Percentiles rank a stretch among this genome's conserved stretches.
Conservation (phyloP, 2,329 filamentous ascomycete species). For the Cladophialophora exuberans region DNA sequence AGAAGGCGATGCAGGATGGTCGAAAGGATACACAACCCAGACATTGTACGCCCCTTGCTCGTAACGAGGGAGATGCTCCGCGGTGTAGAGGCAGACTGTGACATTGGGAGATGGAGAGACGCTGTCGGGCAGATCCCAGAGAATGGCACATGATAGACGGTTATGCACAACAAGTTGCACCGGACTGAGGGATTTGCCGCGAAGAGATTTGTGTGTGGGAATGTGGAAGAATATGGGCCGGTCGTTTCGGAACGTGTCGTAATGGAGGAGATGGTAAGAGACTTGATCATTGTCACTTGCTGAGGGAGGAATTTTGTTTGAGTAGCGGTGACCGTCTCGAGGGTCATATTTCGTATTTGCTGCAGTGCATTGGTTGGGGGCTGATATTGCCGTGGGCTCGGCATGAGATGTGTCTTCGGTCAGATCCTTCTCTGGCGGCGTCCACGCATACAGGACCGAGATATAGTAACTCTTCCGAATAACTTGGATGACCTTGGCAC, state of each 20-base stretch:
- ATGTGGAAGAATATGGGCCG: slow-evolving; percentile 24
- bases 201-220: slow-evolving; percentile 11
- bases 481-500: slow-evolving; percentile 25
- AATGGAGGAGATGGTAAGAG: slow-evolving; percentile 21
- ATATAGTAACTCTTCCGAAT: slow-evolving; percentile 14
- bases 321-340: background rate
- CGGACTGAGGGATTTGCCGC: slow-evolving; percentile 16
- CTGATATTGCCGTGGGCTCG: background rate
- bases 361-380: background rate
- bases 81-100: slow-evolving; percentile 21
- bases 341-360: background rate
- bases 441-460: slow-evolving; percentile 21
- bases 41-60: slow-evolving; percentile 17
- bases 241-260: slow-evolving; percentile 20
- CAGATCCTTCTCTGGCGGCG: slow-evolving; percentile 6
- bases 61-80: slow-evolving; percentile 10
- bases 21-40: slow-evolving; percentile 18
- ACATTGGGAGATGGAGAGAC: slow-evolving; percentile 12
- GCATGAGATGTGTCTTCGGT: background rate
- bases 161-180: slow-evolving; percentile 26
- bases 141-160: slow-evolving; percentile 23
- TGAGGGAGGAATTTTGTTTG: background rate
- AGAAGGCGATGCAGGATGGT: slow-evolving; percentile 3
- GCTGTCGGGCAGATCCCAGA: slow-evolving; percentile 22
- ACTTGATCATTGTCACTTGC: background rate